phyloP scores from a whole-genome alignment of 441 rosid species.

The Pelargonium australe region DNA sequence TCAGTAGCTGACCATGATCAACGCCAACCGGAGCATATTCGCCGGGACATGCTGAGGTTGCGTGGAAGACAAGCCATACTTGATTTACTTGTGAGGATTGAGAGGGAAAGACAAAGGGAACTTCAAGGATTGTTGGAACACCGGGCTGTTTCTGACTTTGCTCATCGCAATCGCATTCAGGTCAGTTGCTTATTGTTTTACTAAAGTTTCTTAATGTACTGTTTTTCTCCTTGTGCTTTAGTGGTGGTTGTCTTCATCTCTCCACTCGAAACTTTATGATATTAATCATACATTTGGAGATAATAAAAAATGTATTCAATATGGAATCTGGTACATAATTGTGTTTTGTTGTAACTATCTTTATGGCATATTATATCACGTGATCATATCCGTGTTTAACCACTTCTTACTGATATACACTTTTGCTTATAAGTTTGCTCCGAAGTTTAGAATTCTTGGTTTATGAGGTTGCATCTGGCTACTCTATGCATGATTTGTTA shows the following conservation, averaged over 20 bases:
- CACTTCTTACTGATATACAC: background rate
- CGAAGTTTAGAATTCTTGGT: background rate
- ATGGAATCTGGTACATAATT: background rate
- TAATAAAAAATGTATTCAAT: background rate
- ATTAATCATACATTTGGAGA: background rate
- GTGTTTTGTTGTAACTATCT: background rate
- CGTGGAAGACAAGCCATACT: slow-evolving; percentile 88
- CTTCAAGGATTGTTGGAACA: slow-evolving; percentile 35
- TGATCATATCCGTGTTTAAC: background rate
- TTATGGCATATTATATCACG: background rate
- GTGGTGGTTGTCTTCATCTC: background rate
- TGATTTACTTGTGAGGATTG: slow-evolving; percentile 78
- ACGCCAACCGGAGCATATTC: slow-evolving; percentile 64
- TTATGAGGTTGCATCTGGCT: background rate
- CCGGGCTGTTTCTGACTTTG: background rate
- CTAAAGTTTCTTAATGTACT: too few relatives aligned
- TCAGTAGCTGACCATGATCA: slow-evolving; percentile 51
- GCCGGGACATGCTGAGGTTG: slow-evolving; percentile 65
- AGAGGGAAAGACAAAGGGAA: slow-evolving; percentile 84
- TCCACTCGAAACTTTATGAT: background rate
- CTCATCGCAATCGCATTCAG: background rate
- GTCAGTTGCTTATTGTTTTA: background rate
- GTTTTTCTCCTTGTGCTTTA: background rate
- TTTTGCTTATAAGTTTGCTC: background rate
- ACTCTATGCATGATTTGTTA: background rate